phyloP scores from a whole-genome alignment of 441 rosid genomes.

The Raphanus hybrid region DNA sequence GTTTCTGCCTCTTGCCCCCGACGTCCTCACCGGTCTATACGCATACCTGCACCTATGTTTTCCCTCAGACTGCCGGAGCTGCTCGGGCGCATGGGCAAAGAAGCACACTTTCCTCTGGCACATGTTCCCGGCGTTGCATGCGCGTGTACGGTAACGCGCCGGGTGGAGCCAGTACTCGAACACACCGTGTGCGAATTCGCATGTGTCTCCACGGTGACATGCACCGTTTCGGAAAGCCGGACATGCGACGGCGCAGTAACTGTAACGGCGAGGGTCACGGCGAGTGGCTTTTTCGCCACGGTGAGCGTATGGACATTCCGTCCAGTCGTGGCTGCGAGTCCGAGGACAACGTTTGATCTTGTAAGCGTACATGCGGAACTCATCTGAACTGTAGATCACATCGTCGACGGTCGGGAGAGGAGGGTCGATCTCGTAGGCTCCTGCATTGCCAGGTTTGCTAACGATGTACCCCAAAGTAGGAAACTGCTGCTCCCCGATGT shows the following conservation, averaged over 20 bases:
- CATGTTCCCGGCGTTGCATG: conserved; percentile 68
- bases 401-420: conserved; percentile 44
- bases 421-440: conserved; percentile 29
- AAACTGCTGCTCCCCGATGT: conserved; percentile 44
- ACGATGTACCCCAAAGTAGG: conserved; percentile 32
- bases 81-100: conserved; percentile 84
- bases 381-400: conserved; percentile 64
- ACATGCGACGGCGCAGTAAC: conserved; percentile 71
- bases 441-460: conserved; percentile 35
- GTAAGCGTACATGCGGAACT: conserved; percentile 86
- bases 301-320: conserved; percentile 88
- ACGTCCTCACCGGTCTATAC: conserved; percentile 34
- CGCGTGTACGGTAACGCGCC: conserved; percentile 72
- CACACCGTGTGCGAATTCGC: conserved; percentile 83
- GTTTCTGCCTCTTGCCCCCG: conserved; percentile 18
- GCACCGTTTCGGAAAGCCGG: conserved; percentile 64
- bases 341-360: conserved; percentile 78
- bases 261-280: conserved; percentile 71
- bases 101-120: conserved; percentile 90
- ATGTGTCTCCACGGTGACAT: conserved; percentile 67
- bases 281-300: conserved; percentile 88
- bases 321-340: conserved; percentile 87
- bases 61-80: conserved; percentile 58
- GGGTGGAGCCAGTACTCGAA: conserved; percentile 97
- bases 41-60: conserved; percentile 45